Evolutionary conservation across 2,329 filamentous ascomycete genomes (phyloP), one percentile per base, ranked within the genome.

Genomic region (Tolypocladium album): DNA sequence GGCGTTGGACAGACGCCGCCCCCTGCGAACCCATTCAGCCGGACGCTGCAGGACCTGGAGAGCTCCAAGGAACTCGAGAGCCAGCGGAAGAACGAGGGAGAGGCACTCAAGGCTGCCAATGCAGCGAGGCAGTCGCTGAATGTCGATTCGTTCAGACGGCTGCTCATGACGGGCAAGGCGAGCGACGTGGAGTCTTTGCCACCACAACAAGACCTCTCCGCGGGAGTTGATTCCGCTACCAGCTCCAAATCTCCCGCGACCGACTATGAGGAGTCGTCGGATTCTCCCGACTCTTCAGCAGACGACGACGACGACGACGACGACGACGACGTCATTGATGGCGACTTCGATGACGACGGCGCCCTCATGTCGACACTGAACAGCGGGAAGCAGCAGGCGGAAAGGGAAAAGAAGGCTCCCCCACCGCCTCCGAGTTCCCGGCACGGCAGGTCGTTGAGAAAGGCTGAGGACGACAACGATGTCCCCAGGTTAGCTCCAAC

Each of bases 71-170:
- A 70, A 22, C 68, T 74, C 27, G 66, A 69, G 58, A 61, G 65
- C 47, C 69, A 73, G 63, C 63, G 66, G 39, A 66, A 63, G 67
- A 71, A 65, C 59, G 72, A 65, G 67, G 73, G 62, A 15, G 68
- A 62, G 60, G 69, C 63, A 12, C 68, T 73, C 56, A 73, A 70
- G 62, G 71, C 69, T 40, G 68, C 67, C 38, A 68, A 71, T 50
- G 64, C 69, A 2, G 65, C 64, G 22, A 79, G 75, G 64, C 75
- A 71, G 22, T 79, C 84, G 0, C 73, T 93, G 63, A 88, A 94
- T 68, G 90, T 93, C 1, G 85, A 90, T 68, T 86, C 89, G 9
- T 94, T 94, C 74, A 87, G 86, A 68, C 82, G 87, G 61, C 74
- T 94, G 62, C 79, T 94, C 56, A 78, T 94, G 75, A 94, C 89